Base-by-base conservation (phyloP, 2,329 filamentous ascomycete species). In the Calonectria honghensis region DNA sequence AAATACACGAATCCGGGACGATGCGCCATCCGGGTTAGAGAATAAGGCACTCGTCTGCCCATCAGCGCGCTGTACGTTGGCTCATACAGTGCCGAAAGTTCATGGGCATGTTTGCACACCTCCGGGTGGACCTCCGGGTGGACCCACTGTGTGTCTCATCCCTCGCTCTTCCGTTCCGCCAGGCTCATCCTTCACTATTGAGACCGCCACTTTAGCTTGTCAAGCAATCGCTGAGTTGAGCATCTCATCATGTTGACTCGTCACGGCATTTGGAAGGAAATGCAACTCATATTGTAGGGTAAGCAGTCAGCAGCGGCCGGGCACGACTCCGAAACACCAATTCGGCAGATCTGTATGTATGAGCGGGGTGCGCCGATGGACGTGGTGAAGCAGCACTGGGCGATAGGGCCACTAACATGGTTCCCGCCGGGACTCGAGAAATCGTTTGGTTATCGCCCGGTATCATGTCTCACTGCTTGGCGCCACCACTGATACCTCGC, bases 21-120 rank as follows among this genome's bases (percentile, higher is more conserved):
- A 45, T 29, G 35, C 29, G n/a, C 24, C n/a, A 52, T 18, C 35
- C 32, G 37, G 27, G 16, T 31, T 4, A 27, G 32, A 50, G 50
- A 50, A 37, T 39, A 63, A 73, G 57, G 57, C 66, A 27, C 45
- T 54, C 24, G 29, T 29, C 29, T 64, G 57, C 50, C 37, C 57
- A 54, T 45, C 70, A 32, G 67, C 24, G 52, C 24, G 52, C 67
- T 50, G 35, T 69, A 63, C 11, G 48, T 73, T 54, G 59, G 57
- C 54, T 73, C 48, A 37, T 73, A 69, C 71, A 73, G 71, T 73
- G 71, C 57, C 48, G 71, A 68, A 50, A 61, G 52, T 72, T 72
- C 70, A 54, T 16, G 24, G 41, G 24, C 9, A 48, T 24, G 45
- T 32, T 39, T n/a, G 10, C 57, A 63, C 57, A 14, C 57, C 39